phyloP scores from a whole-genome alignment of 495 filamentous ascomycete genomes.

The Penicillium lagena region DNA sequence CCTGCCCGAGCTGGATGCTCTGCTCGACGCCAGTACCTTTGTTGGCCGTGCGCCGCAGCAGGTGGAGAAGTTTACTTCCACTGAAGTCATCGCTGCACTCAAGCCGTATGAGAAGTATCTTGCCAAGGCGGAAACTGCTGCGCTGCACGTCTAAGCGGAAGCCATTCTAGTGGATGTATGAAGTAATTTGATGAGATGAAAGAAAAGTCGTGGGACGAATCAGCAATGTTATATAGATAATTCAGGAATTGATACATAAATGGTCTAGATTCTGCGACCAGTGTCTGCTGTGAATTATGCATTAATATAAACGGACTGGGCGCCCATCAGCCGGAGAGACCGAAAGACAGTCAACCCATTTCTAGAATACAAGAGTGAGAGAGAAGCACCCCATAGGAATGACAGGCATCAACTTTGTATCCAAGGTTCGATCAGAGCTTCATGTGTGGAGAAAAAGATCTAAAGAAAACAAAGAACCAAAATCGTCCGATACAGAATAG shows the following conservation, averaged over 20 bases:
- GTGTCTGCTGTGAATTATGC: too few species aligned
- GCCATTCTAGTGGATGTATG: not conserved
- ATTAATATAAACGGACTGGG: too few species aligned
- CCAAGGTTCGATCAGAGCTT: too few species aligned
- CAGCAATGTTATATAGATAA: not conserved
- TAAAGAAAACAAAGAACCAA: too few species aligned
- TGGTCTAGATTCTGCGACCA: not conserved
- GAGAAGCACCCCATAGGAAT: too few species aligned
- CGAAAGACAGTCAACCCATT: too few species aligned
- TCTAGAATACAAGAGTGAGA: too few species aligned
- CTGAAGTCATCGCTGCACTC: conserved; percentile 46
- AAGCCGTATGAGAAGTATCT: conserved; percentile 41
- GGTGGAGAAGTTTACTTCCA: conserved; percentile 51
- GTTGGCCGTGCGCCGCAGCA: conserved; percentile 58
- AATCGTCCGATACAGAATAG: not conserved
- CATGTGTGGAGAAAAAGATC: too few species aligned
- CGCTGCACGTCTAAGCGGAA: conserved; percentile 43
- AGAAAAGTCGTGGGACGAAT: conserved; percentile 2
- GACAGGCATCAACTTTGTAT: too few species aligned
- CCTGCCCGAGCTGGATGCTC: conserved; percentile 61
- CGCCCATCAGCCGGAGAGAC: too few species aligned
- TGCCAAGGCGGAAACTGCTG: conserved; percentile 38
- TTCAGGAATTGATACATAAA: not conserved
- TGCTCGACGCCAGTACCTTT: conserved; percentile 64
- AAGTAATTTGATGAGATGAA: conserved; percentile 2